Evolutionary conservation across 169 alveolate genomes (phyloP).

Genomic region (Cryptosporidium baileyi): DNA sequence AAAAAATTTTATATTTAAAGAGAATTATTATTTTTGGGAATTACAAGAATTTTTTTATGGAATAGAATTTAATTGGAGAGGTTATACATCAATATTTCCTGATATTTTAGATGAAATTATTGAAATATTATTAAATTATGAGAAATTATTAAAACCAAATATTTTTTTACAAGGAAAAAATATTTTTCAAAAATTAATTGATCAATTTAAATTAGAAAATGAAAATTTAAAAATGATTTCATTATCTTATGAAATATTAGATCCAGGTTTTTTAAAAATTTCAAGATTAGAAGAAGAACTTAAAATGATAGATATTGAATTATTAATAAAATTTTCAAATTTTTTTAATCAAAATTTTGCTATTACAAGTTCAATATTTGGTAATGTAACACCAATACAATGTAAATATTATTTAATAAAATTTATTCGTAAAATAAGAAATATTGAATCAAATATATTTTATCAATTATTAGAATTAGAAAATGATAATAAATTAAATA

Average conservation of each 20-base stretch:
- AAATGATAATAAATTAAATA: background rate
- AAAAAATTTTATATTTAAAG: conserved; percentile 1
- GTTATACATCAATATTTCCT: conserved; percentile 37
- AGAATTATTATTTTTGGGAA: conserved; percentile 16
- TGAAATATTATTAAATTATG: background rate
- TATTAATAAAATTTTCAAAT: background rate
- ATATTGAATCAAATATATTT: background rate
- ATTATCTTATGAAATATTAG: conserved; percentile 16
- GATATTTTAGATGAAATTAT: conserved; percentile 9
- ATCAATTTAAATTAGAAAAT: conserved; percentile 3
- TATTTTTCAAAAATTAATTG: background rate
- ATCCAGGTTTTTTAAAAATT: conserved; percentile 31
- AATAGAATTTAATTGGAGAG: conserved; percentile 40
- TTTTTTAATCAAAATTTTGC: conserved; percentile 7
- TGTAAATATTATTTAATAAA: background rate
- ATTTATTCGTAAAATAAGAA: background rate
- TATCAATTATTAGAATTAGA: background rate
- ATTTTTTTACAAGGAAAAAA: background rate
- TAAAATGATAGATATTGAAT: background rate
- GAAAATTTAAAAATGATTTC: conserved; percentile 11
- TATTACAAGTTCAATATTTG: conserved; percentile 34
- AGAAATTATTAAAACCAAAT: background rate
- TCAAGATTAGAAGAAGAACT: conserved; percentile 10
- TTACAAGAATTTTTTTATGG: conserved; percentile 45
- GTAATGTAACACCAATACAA: conserved; percentile 34